These are phyloP conservation scores for Vigna hirtella DNA, from an alignment of 306 rosid species.

Conservation along the genomic window DNA sequence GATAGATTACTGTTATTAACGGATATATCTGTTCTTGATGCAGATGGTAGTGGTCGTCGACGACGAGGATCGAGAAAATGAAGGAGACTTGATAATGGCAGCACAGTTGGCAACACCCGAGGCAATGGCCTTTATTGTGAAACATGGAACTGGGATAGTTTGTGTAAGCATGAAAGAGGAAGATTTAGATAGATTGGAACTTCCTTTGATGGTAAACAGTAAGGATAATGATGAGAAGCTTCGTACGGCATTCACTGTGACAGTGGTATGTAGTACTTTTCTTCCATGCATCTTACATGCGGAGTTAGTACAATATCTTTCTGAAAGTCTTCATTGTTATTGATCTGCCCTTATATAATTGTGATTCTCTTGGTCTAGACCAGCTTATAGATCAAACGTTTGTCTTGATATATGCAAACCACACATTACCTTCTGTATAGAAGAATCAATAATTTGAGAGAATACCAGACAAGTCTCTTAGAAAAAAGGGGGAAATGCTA, in stretches of 20 bases:
- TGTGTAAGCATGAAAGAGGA: slow-evolving; percentile 86
- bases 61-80: slow-evolving; percentile 92
- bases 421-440: background rate
- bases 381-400: background rate
- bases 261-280: slow-evolving; percentile 70
- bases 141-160: slow-evolving; percentile 88
- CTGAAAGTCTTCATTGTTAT: slow-evolving; percentile 35
- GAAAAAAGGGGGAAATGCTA: background rate
- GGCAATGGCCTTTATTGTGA: slow-evolving; percentile 95
- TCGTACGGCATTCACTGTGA: slow-evolving; percentile 76
- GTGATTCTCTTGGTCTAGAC: background rate
- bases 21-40: slow-evolving; percentile 13
- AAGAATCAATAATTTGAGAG: background rate
- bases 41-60: slow-evolving; percentile 91
- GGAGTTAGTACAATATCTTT: slow-evolving; percentile 21
- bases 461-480: background rate
- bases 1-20: slow-evolving; percentile 29
- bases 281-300: slow-evolving; percentile 12
- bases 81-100: slow-evolving; percentile 94
- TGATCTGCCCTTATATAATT: slow-evolving; percentile 24
- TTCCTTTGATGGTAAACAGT: slow-evolving; percentile 85
- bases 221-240: slow-evolving; percentile 82
- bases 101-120: slow-evolving; percentile 85
- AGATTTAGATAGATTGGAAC: slow-evolving; percentile 78
- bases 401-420: background rate